phyloP scores from a whole-genome alignment of 305 asterid genomes.

The Salvia sclarea region DNA sequence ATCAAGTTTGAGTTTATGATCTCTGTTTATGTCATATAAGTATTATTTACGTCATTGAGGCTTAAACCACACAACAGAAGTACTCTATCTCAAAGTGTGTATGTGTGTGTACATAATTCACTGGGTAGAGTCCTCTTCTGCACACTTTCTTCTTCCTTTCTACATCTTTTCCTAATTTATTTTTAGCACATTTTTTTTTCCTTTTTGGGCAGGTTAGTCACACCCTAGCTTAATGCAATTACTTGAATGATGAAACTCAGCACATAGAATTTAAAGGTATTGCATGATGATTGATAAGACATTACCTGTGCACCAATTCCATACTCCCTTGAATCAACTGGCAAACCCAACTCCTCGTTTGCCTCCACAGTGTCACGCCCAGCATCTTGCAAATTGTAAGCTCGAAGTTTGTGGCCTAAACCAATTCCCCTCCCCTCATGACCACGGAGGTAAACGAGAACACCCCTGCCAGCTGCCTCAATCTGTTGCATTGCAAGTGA shows the following conservation, averaged over 20 bases:
- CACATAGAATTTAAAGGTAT: neutral
- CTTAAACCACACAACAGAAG: neutral
- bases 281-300: neutral
- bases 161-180: neutral
- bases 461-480: constrained; percentile 91
- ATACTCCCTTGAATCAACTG: constrained; percentile 95
- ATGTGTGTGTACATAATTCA: neutral
- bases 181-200: neutral
- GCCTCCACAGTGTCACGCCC: constrained; percentile 99
- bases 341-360: constrained; percentile 94
- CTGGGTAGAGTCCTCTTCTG: neutral
- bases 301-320: constrained; percentile 98
- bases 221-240: neutral
- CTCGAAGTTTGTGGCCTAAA: constrained; percentile 95
- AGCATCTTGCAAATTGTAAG: constrained; percentile 91
- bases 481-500: constrained; percentile 93
- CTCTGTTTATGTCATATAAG: neutral
- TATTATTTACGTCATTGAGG: neutral
- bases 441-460: constrained; percentile 88
- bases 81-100: neutral
- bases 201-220: neutral
- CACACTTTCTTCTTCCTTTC: neutral
- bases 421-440: constrained; percentile 99
- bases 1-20: too few relatives aligned
- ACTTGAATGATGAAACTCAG: neutral